Conservation (phyloP, 2,329 filamentous ascomycete genomes). For the Ceratocystis alfenasii region DNA sequence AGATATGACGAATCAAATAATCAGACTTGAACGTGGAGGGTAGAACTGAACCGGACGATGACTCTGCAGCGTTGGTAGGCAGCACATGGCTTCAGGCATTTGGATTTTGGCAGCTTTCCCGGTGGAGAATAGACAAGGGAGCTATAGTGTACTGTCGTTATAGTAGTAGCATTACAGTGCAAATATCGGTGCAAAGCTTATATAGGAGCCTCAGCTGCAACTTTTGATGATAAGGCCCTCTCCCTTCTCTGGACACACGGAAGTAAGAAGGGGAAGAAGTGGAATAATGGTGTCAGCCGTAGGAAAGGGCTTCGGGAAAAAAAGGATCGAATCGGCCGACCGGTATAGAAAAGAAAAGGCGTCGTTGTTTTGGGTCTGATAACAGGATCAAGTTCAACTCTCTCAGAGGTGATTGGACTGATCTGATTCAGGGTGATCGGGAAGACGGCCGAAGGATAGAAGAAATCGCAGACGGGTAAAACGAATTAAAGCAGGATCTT, state of each 20-base stretch:
- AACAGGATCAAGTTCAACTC: background rate
- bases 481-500: too few relatives aligned
- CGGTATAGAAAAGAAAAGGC: background rate
- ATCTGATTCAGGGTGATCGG: background rate
- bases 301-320: background rate
- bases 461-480: background rate
- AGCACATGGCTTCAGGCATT: background rate
- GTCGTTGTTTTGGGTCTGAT: background rate
- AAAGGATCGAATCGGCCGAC: background rate
- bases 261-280: background rate
- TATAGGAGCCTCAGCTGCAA: too few relatives aligned
- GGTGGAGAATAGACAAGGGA: background rate
- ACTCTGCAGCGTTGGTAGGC: background rate
- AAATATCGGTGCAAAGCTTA: too few relatives aligned
- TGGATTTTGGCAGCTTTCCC: background rate
- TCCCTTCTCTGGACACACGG: background rate
- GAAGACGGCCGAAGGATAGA: background rate
- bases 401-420: background rate
- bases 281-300: background rate
- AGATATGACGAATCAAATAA: background rate
- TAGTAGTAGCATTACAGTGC: too few relatives aligned
- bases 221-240: too few relatives aligned
- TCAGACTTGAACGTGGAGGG: background rate
- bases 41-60: background rate
- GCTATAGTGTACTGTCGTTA: too few relatives aligned